phyloP scores from a whole-genome alignment of 805 yeast genomes.

The Schwanniomyces yamadae region DNA sequence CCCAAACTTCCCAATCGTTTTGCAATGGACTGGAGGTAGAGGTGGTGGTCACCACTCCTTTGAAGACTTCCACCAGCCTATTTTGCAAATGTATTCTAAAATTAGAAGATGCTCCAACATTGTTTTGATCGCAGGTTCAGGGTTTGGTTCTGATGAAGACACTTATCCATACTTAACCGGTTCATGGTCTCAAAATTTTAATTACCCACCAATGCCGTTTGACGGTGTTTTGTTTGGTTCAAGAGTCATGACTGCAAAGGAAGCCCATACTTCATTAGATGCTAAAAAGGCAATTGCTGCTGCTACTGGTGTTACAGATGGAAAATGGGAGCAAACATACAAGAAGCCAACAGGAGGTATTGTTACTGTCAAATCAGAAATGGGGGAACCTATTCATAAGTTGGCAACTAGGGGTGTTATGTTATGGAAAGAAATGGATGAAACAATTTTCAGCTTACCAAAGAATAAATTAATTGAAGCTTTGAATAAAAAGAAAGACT shows the following conservation, averaged over 20 bases:
- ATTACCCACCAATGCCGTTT: slow-evolving; percentile 98
- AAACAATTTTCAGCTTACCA: slow-evolving; percentile 87
- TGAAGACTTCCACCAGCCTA: slow-evolving; percentile 98
- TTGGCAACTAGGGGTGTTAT: slow-evolving; percentile 96
- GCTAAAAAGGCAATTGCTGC: slow-evolving; percentile 91
- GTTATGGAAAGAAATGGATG: slow-evolving; percentile 97
- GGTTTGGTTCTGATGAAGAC: slow-evolving; percentile 95
- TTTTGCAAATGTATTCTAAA: slow-evolving; percentile 91
- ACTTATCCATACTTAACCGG: slow-evolving; percentile 98
- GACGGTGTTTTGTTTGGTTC: slow-evolving; percentile 97
- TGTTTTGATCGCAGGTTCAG: slow-evolving; percentile 93
- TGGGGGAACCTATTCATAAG: slow-evolving; percentile 99
- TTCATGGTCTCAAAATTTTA: slow-evolving; percentile 84
- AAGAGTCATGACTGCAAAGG: slow-evolving; percentile 96
- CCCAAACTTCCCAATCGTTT: slow-evolving; percentile 93
- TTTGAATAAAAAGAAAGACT: slow-evolving; percentile 76
- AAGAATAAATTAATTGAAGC: slow-evolving; percentile 83
- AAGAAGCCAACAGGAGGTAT: slow-evolving; percentile 96
- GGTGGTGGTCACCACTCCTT: slow-evolving; percentile 99
- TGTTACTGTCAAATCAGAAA: slow-evolving; percentile 93
- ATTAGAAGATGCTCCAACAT: slow-evolving; percentile 91
- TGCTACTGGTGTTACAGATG: slow-evolving; percentile 87
- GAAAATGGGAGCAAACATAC: slow-evolving; percentile 91
- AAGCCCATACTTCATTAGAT: slow-evolving; percentile 88
- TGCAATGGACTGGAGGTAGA: slow-evolving; percentile 99